Conservation (phyloP, 805 yeast species). For the Nakazawaea wyomingensis region DNA sequence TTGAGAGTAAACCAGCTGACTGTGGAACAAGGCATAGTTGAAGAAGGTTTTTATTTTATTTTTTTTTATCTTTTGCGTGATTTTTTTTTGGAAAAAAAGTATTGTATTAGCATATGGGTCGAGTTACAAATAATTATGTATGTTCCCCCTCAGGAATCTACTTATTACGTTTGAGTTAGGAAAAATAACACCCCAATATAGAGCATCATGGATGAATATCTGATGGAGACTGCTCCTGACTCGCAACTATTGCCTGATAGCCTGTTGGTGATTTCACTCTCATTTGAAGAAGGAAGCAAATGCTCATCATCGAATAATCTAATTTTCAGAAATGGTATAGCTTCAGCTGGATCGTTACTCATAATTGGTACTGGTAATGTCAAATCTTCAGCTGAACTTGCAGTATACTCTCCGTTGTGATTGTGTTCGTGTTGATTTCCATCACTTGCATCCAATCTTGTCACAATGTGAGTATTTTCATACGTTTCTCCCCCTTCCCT, state of each 20-base stretch:
- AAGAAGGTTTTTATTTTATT: no score
- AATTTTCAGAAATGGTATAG: not conserved
- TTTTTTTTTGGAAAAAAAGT: no score
- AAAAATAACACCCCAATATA: no score
- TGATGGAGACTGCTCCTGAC: not conserved
- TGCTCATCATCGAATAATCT: conserved; percentile 3
- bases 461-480: not conserved
- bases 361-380: not conserved
- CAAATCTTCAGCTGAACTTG: not conserved
- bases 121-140: no score
- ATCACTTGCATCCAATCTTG: conserved; percentile 1
- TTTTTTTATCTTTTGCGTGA: no score
- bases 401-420: not conserved
- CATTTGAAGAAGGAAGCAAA: not conserved
- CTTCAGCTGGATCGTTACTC: not conserved
- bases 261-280: not conserved
- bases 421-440: not conserved
- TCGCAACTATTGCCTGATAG: not conserved
- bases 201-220: not conserved
- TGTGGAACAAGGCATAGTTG: no score
- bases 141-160: no score
- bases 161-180: no score
- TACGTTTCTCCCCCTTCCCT: conserved; percentile 2
- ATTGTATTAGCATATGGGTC: no score
- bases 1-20: not conserved